Base-by-base conservation (phyloP, 768 basidiomycete species). In the Leucogyrophana mollusca region DNA sequence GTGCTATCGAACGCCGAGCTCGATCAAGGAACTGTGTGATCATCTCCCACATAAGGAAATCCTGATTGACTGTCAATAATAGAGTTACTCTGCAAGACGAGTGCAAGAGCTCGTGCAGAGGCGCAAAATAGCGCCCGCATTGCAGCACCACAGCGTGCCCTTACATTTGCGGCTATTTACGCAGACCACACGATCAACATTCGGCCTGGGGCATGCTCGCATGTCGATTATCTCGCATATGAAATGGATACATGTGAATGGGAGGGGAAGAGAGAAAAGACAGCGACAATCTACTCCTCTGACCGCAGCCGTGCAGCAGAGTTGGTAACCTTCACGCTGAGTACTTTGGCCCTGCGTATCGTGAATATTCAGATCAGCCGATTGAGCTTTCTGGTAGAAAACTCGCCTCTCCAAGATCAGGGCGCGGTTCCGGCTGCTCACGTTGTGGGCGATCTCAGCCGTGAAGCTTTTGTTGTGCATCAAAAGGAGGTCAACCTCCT, bases 381-480 rank as follows among this genome's bases (percentile, higher is more conserved):
- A 35, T 37, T 39, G 7, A 16, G n/a, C n/a, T n/a, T n/a, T n/a
- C n/a, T n/a, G n/a, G n/a, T 39, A 30, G 14, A n/a, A 39, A 6
- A 67, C 73, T 34, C 52, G 90, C 87, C 94, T 80, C 72, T 94
- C 92, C 41, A 98, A 73, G 58, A 99, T 94, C 47, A 79, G 73
- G 45, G 85, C 84, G 57, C 96, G 90, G 80, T 98, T 97, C 67
- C 91, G 87, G 77, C 89, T 90, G 74, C 87, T 90, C 55, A 99
- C 94, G 57, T 83, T 85, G 79, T 96, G 94, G 43, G 96, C 96
- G 59, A 99, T 93, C 69, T 95, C 92, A 44, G 94, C 96, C 40
- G 94, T 86, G 66, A 87, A 98, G 61, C 74, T 86, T 77, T 91
- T 91, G 83, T 92, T 94, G 82, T 97, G 94, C 93, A 97, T 94